Evolutionary conservation across 2,329 filamentous ascomycete species (phyloP).

Genomic region (Dactylella cylindrospora): DNA sequence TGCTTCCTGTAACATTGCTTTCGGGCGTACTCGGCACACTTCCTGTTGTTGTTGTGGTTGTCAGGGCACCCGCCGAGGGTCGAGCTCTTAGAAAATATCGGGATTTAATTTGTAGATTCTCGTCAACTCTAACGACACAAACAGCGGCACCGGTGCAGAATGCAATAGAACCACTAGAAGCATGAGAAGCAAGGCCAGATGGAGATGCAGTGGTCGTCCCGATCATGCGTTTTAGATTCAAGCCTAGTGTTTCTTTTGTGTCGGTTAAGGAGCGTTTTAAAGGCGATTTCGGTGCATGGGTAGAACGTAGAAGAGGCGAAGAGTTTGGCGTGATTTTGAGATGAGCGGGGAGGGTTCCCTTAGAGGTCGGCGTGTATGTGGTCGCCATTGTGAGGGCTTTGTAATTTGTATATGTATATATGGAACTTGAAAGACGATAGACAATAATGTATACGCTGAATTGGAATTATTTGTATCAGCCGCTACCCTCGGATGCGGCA

Average conservation of each 20-base stretch:
- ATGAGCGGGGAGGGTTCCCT: conserved; percentile 28
- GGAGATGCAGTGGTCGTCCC: conserved; percentile 84
- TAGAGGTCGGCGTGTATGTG: conserved; percentile 36
- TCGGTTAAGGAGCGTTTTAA: conserved; percentile 54
- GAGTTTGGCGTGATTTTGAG: conserved; percentile 36
- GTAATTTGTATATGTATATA: too few relatives aligned
- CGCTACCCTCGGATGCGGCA: too few relatives aligned
- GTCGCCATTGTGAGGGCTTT: conserved; percentile 22
- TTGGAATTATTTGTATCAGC: too few relatives aligned
- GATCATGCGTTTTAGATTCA: conserved; percentile 80
- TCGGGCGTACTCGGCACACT: conserved; percentile 59
- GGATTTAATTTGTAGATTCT: conserved; percentile 60
- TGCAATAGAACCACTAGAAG: conserved; percentile 71
- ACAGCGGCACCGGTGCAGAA: conserved; percentile 91
- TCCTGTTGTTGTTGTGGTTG: conserved; percentile 56
- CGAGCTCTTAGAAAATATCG: conserved; percentile 91
- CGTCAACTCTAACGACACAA: conserved; percentile 80
- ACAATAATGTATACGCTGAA: too few relatives aligned
- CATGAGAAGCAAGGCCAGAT: conserved; percentile 80
- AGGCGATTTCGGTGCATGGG: conserved; percentile 34
- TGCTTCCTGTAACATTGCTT: conserved; percentile 65
- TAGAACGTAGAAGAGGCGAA: conserved; percentile 17
- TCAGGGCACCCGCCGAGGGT: conserved; percentile 66
- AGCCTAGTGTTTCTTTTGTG: conserved; percentile 54
- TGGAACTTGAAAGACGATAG: too few relatives aligned